phyloP scores from a whole-genome alignment of 1,139 yeast species.

The Protomyces lactucae-debilis region DNA sequence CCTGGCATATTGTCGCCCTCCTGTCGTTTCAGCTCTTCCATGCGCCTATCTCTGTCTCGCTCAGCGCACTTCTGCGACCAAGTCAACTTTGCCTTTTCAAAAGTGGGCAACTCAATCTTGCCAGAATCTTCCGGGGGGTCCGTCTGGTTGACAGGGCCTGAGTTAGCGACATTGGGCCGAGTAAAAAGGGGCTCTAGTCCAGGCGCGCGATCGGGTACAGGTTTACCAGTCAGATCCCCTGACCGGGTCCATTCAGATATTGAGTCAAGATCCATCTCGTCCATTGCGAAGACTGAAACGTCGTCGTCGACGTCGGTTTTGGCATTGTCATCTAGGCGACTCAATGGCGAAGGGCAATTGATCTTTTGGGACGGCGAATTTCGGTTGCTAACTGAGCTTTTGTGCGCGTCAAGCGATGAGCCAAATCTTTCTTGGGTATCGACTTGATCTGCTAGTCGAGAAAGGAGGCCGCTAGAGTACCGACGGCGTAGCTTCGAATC shows the following conservation, averaged over 20 bases:
- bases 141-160: background rate
- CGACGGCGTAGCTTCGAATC: slow-evolving; percentile 1
- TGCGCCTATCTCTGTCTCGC: slow-evolving; percentile 23
- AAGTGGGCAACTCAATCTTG: slow-evolving; percentile 11
- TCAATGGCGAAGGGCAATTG: background rate
- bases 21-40: slow-evolving; percentile 1
- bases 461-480: slow-evolving; percentile 17
- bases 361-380: background rate
- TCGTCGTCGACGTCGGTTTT: background rate
- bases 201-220: background rate
- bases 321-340: background rate
- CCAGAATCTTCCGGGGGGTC: background rate
- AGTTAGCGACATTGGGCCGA: background rate
- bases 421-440: slow-evolving; percentile 1
- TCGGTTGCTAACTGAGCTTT: background rate
- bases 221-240: too few species aligned
- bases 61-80: slow-evolving; percentile 27
- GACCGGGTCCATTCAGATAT: too few species aligned
- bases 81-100: slow-evolving; percentile 24
- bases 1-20: background rate
- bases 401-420: slow-evolving; percentile 1
- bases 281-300: slow-evolving; percentile 11
- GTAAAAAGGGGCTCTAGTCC: background rate
- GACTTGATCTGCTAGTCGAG: background rate
- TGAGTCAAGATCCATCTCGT: background rate